Conservation (phyloP, 108 stramenopile genomes). For the Cyclotella choctawhatcheeana region DNA sequence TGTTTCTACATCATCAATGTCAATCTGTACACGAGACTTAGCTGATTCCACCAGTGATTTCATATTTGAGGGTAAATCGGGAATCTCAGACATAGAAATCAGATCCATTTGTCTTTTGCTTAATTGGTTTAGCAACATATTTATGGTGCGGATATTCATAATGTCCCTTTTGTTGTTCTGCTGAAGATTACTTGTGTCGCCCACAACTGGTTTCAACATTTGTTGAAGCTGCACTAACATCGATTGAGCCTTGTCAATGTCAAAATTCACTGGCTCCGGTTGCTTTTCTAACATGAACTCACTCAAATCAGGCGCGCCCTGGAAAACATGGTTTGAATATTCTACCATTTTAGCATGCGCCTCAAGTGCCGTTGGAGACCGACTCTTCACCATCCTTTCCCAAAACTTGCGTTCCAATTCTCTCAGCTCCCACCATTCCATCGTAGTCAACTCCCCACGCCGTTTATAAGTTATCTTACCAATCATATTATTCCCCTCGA, state of each 20-base stretch:
- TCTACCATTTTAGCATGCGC: constrained; percentile 3
- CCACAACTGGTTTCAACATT: not conserved
- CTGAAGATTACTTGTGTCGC: not conserved
- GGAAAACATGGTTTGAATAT: not conserved
- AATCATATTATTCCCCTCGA: not conserved
- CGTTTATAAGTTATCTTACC: constrained; percentile 1
- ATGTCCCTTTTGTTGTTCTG: not conserved
- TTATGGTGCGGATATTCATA: not conserved
- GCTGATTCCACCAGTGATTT: constrained; percentile 1
- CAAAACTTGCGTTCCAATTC: constrained; percentile 6
- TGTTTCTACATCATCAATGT: not conserved
- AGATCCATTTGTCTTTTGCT: not conserved
- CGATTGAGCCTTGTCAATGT: not conserved
- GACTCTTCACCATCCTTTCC: constrained; percentile 5
- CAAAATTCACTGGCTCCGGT: not conserved
- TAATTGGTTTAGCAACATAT: not conserved
- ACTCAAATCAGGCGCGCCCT: not conserved
- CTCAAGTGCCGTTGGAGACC: not conserved
- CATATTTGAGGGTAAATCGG: not conserved
- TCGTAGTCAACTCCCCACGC: not conserved
- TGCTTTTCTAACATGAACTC: not conserved
- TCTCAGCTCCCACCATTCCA: not conserved
- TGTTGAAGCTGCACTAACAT: not conserved
- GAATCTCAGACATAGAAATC: not conserved
- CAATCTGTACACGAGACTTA: not conserved